Base-by-base conservation (phyloP, 352 stramenopile genomes). In the Hyaloperonospora arabidopsidis region DNA sequence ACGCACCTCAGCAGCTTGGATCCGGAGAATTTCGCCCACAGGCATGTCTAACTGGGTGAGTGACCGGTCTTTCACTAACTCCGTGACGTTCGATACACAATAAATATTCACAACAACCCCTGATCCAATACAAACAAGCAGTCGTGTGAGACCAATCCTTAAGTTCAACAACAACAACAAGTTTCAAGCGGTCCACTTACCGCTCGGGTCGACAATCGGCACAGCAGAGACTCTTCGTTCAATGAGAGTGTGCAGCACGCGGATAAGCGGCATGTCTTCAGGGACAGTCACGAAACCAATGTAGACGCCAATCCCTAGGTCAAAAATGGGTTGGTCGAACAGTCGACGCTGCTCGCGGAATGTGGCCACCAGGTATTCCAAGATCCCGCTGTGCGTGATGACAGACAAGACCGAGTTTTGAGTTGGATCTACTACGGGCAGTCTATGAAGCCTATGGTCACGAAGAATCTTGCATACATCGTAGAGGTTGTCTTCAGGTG, bases 241-340 rank as follows among this genome's bases (percentile, higher is more conserved):
- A 55, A 91, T 80, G 35, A 93, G 57, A 18, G 81, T 91, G 65
- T 95, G 81, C 45, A 98, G 77, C 53, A 97, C 91, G 57, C 96
- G 87, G 62, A 93, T 92, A 59, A 98, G 79, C 41, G 87, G 86
- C 77, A 97, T 95, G 52, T 96, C 75, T 49, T 95, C 84, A 5
- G 87, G 80, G 49, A 97, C 87, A 13, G 90, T 97, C 58, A 98
- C 87, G 17, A 98, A 76, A 49, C 91, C 88, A 57, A 79, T 87
- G 70, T 97, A 98, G 32, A 96, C 94, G 45, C 95, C 95, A 69
- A 98, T 97, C 39, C 83, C 78, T 52, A 98, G 81, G 57, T 98
- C 94, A 49, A 88, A 90, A 57, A 98, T 97, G 34, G 90, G 87
- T 66, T 98, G 90, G 65, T 98, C 95, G 70, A 98, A 98, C 49